Evolutionary conservation across 371 early-diverging fungal genomes (phyloP).

Genomic region (Mortierella sp.): DNA sequence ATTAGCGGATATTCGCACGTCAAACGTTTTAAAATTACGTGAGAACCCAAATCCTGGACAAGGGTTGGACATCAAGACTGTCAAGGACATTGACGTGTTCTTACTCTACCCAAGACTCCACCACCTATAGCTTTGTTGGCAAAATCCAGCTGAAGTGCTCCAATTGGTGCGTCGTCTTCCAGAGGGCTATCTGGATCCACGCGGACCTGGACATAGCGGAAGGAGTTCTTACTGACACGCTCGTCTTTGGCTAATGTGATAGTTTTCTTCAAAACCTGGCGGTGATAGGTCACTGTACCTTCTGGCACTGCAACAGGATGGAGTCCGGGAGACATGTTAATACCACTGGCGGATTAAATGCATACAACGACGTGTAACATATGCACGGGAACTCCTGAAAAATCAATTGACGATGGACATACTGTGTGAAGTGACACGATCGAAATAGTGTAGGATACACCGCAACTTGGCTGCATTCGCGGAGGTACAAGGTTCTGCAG

Average conservation of each 20-base stretch:
- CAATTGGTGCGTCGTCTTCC: conserved; percentile 42
- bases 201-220: conserved; percentile 42
- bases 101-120: conserved; percentile 52
- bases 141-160: conserved; percentile 61
- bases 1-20: too few relatives aligned
- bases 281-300: conserved; percentile 60
- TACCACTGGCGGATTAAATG: too few relatives aligned
- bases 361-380: too few relatives aligned
- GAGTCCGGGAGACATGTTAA: background rate
- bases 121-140: conserved; percentile 69
- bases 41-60: too few relatives aligned
- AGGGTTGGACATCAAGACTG: background rate
- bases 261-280: conserved; percentile 51
- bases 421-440: conserved; percentile 51
- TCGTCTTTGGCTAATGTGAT: conserved; percentile 23
- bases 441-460: conserved; percentile 62
- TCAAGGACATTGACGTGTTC: background rate
- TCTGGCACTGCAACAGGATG: conserved; percentile 40
- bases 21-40: too few relatives aligned
- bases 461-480: conserved; percentile 57
- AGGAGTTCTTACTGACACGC: conserved; percentile 20
- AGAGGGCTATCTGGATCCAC: conserved; percentile 58
- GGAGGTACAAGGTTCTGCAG: conserved; percentile 5
- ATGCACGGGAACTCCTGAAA: too few relatives aligned
- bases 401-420: too few relatives aligned